Conservation (phyloP, 331 rosid species). For the Cydonia oblonga region DNA sequence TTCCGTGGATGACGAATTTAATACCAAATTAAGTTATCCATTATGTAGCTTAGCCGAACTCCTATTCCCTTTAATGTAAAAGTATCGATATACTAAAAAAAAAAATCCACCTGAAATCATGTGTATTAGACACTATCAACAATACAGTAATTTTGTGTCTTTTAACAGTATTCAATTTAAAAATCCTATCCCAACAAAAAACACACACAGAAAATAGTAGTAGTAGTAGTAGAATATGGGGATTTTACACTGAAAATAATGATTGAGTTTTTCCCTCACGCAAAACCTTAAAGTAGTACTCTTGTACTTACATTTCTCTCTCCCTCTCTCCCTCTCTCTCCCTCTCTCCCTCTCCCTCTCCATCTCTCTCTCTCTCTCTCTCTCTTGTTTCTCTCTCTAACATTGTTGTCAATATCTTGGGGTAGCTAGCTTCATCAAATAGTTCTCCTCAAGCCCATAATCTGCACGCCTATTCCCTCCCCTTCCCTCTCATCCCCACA, state of each 20-base stretch:
- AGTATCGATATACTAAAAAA: no score
- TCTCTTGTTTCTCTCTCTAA: constrained; percentile 9
- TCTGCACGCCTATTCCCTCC: constrained; percentile 32
- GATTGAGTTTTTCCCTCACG: constrained; percentile 30
- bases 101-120: no score
- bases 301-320: constrained; percentile 29
- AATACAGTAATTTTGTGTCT: no score
- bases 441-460: constrained; percentile 57
- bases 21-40: no score
- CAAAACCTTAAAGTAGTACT: constrained; percentile 46
- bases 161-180: background rate
- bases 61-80: no score
- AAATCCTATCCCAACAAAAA: background rate
- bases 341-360: constrained; percentile 7
- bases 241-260: constrained; percentile 27
- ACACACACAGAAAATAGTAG: background rate
- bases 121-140: no score
- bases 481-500: background rate
- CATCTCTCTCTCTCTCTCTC: constrained; percentile 4
- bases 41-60: no score
- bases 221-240: background rate
- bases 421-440: constrained; percentile 28
- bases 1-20: no score
- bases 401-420: constrained; percentile 35
- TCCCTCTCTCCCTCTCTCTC: background rate